Percentiles rank a stretch among this genome's conserved stretches.
These are phyloP conservation scores for Obba rivulosa DNA, from an alignment of 768 basidiomycete species.

Conservation along the genomic window DNA sequence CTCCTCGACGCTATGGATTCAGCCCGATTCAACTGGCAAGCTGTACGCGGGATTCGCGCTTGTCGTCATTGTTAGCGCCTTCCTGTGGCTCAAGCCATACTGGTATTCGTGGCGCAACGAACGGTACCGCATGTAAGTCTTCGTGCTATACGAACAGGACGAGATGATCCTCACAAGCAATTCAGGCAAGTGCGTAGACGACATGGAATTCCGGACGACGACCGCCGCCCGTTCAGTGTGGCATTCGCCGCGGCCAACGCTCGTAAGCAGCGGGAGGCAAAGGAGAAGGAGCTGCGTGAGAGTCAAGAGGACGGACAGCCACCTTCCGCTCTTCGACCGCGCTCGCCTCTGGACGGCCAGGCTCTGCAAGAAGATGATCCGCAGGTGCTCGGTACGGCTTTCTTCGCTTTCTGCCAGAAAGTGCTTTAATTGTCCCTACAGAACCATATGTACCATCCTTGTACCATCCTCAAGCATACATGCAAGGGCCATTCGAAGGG, in stretches of 20 bases:
- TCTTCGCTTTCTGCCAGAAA: no score
- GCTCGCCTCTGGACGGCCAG: neutral
- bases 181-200: constrained; percentile 64
- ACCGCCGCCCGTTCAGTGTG: constrained; percentile 80
- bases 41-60: constrained; percentile 10
- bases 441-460: no score
- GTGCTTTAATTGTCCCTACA: no score
- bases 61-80: constrained; percentile 4
- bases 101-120: constrained; percentile 58
- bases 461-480: no score
- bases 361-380: neutral
- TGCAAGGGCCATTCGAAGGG: no score
- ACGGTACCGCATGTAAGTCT: constrained; percentile 57
- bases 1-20: constrained; percentile 25
- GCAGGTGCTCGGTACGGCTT: no score
- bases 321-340: neutral
- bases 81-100: constrained; percentile 25
- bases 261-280: constrained; percentile 47
- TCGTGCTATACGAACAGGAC: neutral
- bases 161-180: constrained; percentile 4
- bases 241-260: constrained; percentile 71
- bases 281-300: constrained; percentile 17
- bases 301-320: neutral
- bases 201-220: constrained; percentile 81
- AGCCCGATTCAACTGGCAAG: constrained; percentile 6